These are phyloP conservation scores for Cocos nucifera DNA, from an alignment of 176 grass and related monocot genomes.

Conservation along the genomic window DNA sequence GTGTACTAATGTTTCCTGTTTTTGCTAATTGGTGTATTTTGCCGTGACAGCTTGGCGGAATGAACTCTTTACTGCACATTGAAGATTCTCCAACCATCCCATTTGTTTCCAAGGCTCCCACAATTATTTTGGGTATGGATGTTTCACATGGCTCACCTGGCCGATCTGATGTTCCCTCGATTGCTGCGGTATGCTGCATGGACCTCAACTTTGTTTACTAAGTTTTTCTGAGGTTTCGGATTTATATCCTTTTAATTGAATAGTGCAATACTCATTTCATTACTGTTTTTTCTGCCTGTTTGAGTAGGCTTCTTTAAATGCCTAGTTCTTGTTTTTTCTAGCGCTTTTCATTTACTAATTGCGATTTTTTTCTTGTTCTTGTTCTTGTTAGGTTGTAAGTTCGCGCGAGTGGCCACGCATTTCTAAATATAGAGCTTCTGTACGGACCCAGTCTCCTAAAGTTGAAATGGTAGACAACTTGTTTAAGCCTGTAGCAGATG, in stretches of 20 bases:
- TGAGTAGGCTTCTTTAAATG: not conserved
- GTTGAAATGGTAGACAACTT: constrained; percentile 87
- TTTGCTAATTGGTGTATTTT: not conserved
- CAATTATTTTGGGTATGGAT: constrained; percentile 84
- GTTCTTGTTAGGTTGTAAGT: constrained; percentile 64
- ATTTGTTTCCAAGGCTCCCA: constrained; percentile 52
- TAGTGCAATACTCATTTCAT: not conserved
- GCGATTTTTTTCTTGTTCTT: not conserved
- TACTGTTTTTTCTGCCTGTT: not conserved
- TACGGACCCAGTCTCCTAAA: constrained; percentile 65
- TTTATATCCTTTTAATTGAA: too few relatives aligned
- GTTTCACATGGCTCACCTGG: constrained; percentile 78
- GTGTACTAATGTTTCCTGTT: not conserved
- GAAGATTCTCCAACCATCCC: constrained; percentile 51
- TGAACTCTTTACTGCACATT: constrained; percentile 61
- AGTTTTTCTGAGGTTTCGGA: too few relatives aligned
- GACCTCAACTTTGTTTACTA: too few relatives aligned
- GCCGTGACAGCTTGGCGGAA: constrained; percentile 55
- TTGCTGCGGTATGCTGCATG: constrained; percentile 49
- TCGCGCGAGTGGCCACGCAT: constrained; percentile 81
- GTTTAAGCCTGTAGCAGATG: constrained; percentile 43
- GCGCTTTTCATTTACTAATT: not conserved
- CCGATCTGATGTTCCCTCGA: constrained; percentile 71
- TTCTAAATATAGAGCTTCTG: constrained; percentile 80
- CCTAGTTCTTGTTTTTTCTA: not conserved